Conservation (phyloP, 257 asterid genomes). For the Ocimum tenuiflorum region DNA sequence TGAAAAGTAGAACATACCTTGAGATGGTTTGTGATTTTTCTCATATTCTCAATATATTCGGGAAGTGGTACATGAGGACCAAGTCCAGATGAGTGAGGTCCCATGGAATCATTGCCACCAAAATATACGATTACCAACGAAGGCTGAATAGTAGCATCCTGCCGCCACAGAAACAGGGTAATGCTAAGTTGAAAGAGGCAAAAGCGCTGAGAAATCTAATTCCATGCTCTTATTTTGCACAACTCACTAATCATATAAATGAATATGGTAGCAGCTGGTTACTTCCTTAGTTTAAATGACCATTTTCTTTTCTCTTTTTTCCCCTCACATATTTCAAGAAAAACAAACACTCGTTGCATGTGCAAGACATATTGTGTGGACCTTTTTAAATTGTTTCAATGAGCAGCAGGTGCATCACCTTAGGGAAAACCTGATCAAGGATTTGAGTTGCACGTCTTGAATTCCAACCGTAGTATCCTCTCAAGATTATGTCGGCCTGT, state of each 20-base stretch:
- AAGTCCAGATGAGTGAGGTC: conserved; percentile 41
- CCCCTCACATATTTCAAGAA: background rate
- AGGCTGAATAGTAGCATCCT: conserved; percentile 56
- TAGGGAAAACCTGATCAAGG: conserved; percentile 37
- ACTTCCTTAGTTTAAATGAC: background rate
- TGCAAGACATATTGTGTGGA: no score
- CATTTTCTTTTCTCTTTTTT: background rate
- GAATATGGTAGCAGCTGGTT: no score
- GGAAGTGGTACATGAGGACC: conserved; percentile 58
- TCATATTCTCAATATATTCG: conserved; percentile 50
- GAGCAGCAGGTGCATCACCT: conserved; percentile 16
- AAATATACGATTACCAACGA: conserved; percentile 47
- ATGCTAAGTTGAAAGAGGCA: background rate
- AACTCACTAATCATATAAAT: background rate
- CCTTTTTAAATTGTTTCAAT: background rate
- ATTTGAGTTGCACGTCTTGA: conserved; percentile 30
- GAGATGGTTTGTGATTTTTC: conserved; percentile 37
- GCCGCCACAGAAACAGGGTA: background rate
- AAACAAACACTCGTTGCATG: background rate
- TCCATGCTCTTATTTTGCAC: background rate
- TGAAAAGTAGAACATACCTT: conserved; percentile 26
- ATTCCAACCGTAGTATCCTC: conserved; percentile 49
- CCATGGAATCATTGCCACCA: conserved; percentile 54
- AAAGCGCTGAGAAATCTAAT: background rate
- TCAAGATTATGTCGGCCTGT: conserved; percentile 37